Percentiles rank a stretch among this genome's conserved stretches.
Conservation (phyloP, 2,329 filamentous ascomycete genomes). For the Aspergillus vadensis region DNA sequence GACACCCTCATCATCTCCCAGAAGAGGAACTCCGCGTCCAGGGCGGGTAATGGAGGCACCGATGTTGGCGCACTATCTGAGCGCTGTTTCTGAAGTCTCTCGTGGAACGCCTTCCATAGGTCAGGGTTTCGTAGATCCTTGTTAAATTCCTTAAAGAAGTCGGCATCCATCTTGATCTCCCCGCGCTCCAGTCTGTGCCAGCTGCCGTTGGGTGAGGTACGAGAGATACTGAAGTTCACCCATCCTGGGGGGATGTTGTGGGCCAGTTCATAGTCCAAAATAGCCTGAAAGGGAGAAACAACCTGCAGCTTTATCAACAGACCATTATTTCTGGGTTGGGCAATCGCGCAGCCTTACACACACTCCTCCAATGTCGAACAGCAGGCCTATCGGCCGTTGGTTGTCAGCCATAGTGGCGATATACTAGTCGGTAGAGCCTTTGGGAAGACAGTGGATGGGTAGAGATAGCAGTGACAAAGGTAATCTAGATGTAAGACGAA, state of each 20-base stretch:
- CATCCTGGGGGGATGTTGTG: slow-evolving; percentile 81
- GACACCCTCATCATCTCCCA: slow-evolving; percentile 85
- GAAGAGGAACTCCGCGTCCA: slow-evolving; percentile 80
- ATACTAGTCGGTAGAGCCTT: not conserved
- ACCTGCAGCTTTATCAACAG: slow-evolving; percentile 59
- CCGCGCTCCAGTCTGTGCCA: slow-evolving; percentile 91
- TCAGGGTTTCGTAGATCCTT: slow-evolving; percentile 66
- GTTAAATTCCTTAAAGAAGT: slow-evolving; percentile 77
- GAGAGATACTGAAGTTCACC: slow-evolving; percentile 87
- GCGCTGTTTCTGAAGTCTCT: slow-evolving; percentile 35
- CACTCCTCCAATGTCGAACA: slow-evolving; percentile 97
- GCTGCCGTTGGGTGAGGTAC: slow-evolving; percentile 72
- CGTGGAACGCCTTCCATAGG: slow-evolving; percentile 67
- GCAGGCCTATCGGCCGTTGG: slow-evolving; percentile 67
- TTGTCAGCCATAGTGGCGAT: slow-evolving; percentile 39
- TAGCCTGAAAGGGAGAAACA: slow-evolving; percentile 86
- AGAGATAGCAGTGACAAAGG: not conserved
- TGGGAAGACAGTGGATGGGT: not conserved
- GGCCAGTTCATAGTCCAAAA: slow-evolving; percentile 82
- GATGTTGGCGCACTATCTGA: slow-evolving; percentile 24
- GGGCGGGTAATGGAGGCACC: slow-evolving; percentile 65
- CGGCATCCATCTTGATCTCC: slow-evolving; percentile 70
- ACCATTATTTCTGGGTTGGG: not conserved
- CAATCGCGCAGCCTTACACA: slow-evolving; percentile 65
- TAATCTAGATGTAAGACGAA: not conserved